These are phyloP conservation scores for Russula emetica DNA, from an alignment of 768 basidiomycete species.

Conservation along the genomic window DNA sequence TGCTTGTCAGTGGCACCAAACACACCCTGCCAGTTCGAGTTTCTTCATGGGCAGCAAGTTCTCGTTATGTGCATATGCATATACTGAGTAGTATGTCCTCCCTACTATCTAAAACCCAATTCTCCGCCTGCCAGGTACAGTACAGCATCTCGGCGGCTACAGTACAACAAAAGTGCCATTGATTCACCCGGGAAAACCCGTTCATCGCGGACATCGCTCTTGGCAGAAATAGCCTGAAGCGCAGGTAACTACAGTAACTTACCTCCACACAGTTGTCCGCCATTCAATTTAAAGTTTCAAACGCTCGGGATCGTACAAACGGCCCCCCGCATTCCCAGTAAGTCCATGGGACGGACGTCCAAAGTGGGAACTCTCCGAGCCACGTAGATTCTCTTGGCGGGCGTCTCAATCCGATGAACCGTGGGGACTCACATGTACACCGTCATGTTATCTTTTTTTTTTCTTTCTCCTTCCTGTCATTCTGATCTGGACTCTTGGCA, in stretches of 20 bases:
- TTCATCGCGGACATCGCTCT: background rate
- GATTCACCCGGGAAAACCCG: too few species aligned
- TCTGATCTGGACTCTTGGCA: background rate
- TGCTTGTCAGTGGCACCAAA: too few species aligned
- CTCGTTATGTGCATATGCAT: too few species aligned
- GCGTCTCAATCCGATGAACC: background rate
- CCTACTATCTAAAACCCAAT: background rate
- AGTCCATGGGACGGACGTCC: background rate
- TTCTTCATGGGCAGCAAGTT: too few species aligned
- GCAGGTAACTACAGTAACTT: too few species aligned
- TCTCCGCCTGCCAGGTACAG: background rate
- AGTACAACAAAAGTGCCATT: too few species aligned
- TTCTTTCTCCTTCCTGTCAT: background rate
- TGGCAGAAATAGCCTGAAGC: constrained; percentile 1
- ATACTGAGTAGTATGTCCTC: too few species aligned
- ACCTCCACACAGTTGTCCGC: background rate
- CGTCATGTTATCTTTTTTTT: background rate
- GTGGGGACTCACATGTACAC: background rate
- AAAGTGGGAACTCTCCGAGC: background rate
- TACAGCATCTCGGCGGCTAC: background rate
- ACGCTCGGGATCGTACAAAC: too few species aligned
- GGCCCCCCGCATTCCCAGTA: background rate
- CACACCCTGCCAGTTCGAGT: too few species aligned
- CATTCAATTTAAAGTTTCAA: background rate
- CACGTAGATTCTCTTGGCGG: background rate